Percentiles rank a stretch among this genome's conserved stretches.
Conservation (phyloP, 2,329 filamentous ascomycete species). For the Epichloe coenophiala region DNA sequence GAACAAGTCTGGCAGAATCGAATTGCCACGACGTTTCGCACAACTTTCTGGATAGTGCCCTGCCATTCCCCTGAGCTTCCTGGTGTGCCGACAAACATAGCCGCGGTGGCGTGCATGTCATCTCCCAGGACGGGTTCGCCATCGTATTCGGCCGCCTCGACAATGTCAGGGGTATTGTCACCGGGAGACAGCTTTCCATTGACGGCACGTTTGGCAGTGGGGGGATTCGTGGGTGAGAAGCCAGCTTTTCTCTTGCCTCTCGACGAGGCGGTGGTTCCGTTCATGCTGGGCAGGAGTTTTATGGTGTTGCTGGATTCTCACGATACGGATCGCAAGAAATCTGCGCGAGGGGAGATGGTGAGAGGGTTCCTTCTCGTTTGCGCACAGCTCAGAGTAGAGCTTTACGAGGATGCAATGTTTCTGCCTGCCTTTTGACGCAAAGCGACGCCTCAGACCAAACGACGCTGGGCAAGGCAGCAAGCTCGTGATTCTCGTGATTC, state of each 20-base stretch:
- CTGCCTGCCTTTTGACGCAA: background rate
- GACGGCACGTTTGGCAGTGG: conserved; percentile 21
- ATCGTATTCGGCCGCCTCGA: conserved; percentile 21
- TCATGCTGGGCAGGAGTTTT: conserved; percentile 22
- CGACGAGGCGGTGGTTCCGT: conserved; percentile 25
- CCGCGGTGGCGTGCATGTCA: conserved; percentile 20
- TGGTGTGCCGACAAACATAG: conserved; percentile 24
- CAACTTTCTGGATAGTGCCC: conserved; percentile 84
- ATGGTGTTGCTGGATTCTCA: background rate
- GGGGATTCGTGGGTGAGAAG: conserved; percentile 24
- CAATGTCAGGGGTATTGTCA: conserved; percentile 32
- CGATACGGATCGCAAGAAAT: conserved; percentile 4
- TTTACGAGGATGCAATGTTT: background rate
- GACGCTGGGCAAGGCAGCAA: conserved; percentile 1
- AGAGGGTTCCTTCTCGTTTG: background rate
- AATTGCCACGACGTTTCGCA: conserved; percentile 94
- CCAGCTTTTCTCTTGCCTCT: conserved; percentile 41
- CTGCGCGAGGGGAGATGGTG: background rate
- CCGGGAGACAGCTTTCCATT: conserved; percentile 37
- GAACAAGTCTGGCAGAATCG: conserved; percentile 96
- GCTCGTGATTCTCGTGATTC: conserved; percentile 5
- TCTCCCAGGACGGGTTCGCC: conserved; percentile 30
- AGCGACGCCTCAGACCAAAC: background rate
- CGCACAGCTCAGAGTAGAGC: background rate
- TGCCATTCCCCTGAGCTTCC: conserved; percentile 62